These are phyloP conservation scores for Cavenderia fasciculata DNA, from an alignment of 78 protist species.

Conservation along the genomic window DNA sequence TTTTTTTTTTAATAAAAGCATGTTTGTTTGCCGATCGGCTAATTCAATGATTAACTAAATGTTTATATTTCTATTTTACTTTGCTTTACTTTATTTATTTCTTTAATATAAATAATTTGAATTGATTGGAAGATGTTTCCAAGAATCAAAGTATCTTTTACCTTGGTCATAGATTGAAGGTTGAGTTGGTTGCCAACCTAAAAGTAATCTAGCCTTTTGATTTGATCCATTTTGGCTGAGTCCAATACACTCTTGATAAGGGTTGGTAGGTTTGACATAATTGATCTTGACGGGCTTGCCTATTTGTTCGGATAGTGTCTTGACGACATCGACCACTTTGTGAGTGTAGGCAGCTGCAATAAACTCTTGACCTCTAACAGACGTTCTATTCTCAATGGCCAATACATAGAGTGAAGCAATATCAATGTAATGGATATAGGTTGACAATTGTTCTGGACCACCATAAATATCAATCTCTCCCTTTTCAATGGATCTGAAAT, in stretches of 20 bases:
- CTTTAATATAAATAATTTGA: too few species aligned
- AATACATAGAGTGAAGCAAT: neutral
- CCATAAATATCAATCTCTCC: neutral
- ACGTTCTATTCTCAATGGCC: neutral
- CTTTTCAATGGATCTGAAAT: neutral
- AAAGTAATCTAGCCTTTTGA: neutral
- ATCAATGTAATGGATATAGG: neutral
- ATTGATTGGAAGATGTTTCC: too few species aligned
- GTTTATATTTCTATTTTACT: too few species aligned
- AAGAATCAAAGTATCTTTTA: neutral
- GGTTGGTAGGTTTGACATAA: neutral
- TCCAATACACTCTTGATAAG: neutral
- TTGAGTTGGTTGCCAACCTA: slow-evolving; percentile 15
- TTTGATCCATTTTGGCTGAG: neutral
- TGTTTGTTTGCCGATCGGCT: too few species aligned
- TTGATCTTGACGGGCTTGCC: neutral
- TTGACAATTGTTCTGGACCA: neutral
- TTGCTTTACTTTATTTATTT: too few species aligned
- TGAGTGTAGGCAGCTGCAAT: neutral
- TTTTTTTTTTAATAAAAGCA: too few species aligned
- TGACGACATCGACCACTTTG: neutral
- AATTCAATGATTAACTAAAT: too few species aligned
- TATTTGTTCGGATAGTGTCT: neutral
- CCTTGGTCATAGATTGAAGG: neutral
- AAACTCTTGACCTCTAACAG: neutral